Evolutionary conservation across 2,329 filamentous ascomycete species (phyloP).

Genomic region (Helotiales sp.): DNA sequence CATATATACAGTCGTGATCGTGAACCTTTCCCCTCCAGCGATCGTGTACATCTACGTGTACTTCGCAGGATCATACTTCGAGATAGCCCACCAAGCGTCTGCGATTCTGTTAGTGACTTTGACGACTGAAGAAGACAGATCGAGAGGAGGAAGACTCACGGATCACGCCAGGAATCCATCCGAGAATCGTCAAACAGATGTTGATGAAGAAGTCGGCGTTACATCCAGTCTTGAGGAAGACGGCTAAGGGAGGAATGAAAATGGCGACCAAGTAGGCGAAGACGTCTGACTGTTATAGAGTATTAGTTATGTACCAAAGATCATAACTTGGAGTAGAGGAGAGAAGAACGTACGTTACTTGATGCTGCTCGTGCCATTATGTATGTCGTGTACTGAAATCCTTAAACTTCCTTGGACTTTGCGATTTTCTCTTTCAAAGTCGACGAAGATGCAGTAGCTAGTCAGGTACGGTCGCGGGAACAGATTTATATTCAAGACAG

Average conservation of each 20-base stretch:
- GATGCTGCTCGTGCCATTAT: background rate
- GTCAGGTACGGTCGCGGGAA: too few relatives aligned
- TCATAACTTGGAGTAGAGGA: too few relatives aligned
- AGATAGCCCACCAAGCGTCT: slow-evolving; percentile 35
- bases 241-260: slow-evolving; percentile 31
- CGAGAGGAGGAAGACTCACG: slow-evolving; percentile 22
- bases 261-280: slow-evolving; percentile 33
- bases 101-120: background rate
- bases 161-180: slow-evolving; percentile 35
- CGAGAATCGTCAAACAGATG: slow-evolving; percentile 38
- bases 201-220: slow-evolving; percentile 42
- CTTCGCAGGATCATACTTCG: slow-evolving; percentile 29
- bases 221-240: slow-evolving; percentile 41
- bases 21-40: background rate
- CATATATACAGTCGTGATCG: too few relatives aligned
- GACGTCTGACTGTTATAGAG: slow-evolving; percentile 15
- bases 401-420: background rate
- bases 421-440: background rate
- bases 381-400: background rate
- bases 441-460: too few relatives aligned
- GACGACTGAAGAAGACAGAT: background rate
- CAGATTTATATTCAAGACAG: too few relatives aligned
- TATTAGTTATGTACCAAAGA: background rate
- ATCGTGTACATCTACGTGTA: background rate
- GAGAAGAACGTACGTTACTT: background rate